These are phyloP conservation scores for Cladophialophora bantiana DNA, from an alignment of 2,329 filamentous ascomycete genomes.

Conservation along the genomic window DNA sequence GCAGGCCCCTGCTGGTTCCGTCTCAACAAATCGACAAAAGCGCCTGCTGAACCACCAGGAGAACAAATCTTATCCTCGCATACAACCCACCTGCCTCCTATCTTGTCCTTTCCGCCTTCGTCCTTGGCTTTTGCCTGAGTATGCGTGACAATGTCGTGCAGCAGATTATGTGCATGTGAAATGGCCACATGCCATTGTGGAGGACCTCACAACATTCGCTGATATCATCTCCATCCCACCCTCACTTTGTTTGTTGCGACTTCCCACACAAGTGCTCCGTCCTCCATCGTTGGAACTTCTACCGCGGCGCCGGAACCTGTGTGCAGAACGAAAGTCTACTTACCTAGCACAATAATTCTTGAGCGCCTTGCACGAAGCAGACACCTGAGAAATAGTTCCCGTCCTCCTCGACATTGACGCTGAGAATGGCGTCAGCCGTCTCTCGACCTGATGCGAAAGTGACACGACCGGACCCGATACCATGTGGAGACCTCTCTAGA, in stretches of 20 bases:
- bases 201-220: slow-evolving; percentile 4
- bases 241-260: background rate
- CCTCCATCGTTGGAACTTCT: background rate
- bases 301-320: background rate
- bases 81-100: slow-evolving; percentile 8
- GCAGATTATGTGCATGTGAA: slow-evolving; percentile 27
- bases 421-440: background rate
- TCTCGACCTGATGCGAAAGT: background rate
- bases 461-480: background rate
- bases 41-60: background rate
- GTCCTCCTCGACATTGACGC: background rate
- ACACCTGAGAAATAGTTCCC: background rate
- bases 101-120: slow-evolving; percentile 1
- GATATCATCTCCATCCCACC: slow-evolving; percentile 1
- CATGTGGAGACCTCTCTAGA: slow-evolving; percentile 17
- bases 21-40: slow-evolving; percentile 19
- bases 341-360: background rate
- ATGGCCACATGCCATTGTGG: slow-evolving; percentile 6
- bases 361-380: background rate
- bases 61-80: slow-evolving; percentile 8
- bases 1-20: background rate
- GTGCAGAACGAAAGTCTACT: background rate
- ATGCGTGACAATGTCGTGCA: slow-evolving; percentile 22
- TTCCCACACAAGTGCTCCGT: background rate
- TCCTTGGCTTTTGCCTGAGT: slow-evolving; percentile 4